Conservation (phyloP, 73 alveolate genomes). For the Paramecium primaurelia region DNA sequence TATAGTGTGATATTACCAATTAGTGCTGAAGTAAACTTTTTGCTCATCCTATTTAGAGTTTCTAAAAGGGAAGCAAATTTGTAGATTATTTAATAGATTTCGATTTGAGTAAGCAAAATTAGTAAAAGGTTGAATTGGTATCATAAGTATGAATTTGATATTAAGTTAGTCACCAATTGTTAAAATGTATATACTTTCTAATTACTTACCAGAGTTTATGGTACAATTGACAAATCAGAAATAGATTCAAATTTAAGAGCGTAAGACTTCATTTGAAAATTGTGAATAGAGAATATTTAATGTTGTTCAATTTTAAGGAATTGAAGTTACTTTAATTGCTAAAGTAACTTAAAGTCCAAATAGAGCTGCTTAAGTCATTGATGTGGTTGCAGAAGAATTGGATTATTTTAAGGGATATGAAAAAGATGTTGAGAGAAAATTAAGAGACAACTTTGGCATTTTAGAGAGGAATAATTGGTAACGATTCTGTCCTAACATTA, state of each 20-base stretch:
- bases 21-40: constrained; percentile 31
- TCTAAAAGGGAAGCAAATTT: not conserved
- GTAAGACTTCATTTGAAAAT: not conserved
- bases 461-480: constrained; percentile 38
- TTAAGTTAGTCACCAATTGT: not conserved
- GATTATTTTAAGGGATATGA: constrained; percentile 62
- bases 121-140: constrained; percentile 14
- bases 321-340: not conserved
- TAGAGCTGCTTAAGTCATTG: constrained; percentile 13
- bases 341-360: not conserved
- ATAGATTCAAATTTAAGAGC: not conserved
- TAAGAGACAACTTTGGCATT: constrained; percentile 31
- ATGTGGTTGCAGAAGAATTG: constrained; percentile 29
- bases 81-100: constrained; percentile 39
- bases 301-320: not conserved
- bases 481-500: constrained; percentile 14
- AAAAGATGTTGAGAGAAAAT: constrained; percentile 24
- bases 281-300: not conserved
- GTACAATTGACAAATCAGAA: not conserved
- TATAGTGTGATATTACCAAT: constrained; percentile 28
- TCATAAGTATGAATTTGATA: not conserved
- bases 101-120: constrained; percentile 29
- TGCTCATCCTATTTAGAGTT: not conserved
- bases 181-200: not conserved
- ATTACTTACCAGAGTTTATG: constrained; percentile 27